phyloP scores from a whole-genome alignment of 2,329 filamentous ascomycete species.

The Ramichloridium luteum region DNA sequence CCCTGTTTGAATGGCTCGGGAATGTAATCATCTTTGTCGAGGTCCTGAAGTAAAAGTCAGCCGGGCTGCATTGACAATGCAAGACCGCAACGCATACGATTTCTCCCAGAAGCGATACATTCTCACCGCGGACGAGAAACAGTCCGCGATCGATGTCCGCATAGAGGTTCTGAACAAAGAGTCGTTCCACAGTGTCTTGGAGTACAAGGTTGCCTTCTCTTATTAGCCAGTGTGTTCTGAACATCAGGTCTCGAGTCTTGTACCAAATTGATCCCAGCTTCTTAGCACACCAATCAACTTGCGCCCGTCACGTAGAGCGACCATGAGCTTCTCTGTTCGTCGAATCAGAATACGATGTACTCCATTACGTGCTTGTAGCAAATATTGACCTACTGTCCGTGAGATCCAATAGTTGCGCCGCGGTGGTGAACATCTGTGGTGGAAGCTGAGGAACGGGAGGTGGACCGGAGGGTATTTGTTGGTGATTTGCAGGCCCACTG shows the following conservation, averaged over 20 bases:
- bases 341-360: no score
- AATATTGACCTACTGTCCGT: constrained; percentile 78
- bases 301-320: constrained; percentile 81
- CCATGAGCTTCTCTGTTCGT: constrained; percentile 89
- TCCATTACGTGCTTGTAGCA: no score
- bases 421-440: constrained; percentile 98
- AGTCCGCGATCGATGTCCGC: constrained; percentile 77
- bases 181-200: constrained; percentile 80
- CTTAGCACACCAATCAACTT: constrained; percentile 87
- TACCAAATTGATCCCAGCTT: constrained; percentile 98
- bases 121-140: constrained; percentile 89
- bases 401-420: constrained; percentile 85
- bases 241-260: constrained; percentile 1
- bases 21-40: constrained; percentile 87
- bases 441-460: constrained; percentile 46
- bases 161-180: constrained; percentile 64
- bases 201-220: constrained; percentile 80
- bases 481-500: constrained; percentile 8
- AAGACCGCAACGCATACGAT: constrained; percentile 43
- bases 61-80: not conserved
- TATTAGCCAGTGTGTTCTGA: not conserved
- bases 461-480: constrained; percentile 13
- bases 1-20: constrained; percentile 57
- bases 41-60: constrained; percentile 44
- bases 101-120: constrained; percentile 89